Evolutionary conservation across 495 filamentous ascomycete species (phyloP), one percentile per base, ranked within the genome.

Genomic region (Saxophila tyrrhenica): DNA sequence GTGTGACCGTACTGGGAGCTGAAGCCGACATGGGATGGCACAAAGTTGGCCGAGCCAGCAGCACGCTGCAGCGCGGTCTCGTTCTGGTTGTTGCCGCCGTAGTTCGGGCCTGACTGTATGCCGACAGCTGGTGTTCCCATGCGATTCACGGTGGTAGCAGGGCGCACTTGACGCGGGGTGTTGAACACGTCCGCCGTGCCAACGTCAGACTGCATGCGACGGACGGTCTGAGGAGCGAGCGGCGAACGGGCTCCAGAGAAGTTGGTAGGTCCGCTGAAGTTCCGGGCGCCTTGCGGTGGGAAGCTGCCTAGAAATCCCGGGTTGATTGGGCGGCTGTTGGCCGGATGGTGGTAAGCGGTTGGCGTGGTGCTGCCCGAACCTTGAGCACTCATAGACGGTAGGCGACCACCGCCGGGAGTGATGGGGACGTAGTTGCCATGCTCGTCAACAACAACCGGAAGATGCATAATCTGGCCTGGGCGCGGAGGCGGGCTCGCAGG

Each of bases 371-470:
- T 7, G 29, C 29, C 29, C 13, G 29, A 13, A 7, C 7, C 5
- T 35, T 35, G 29, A 7, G 29, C 13, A 13, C 29, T 35, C 29
- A 35, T 35, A 7, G 29, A 7, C 29, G 29, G 29, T 7, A 35
- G 29, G 29, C 13, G 29, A 35, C 13, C 7, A 7, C 29, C 29
- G 7, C 41, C 16, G 7, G 41, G 41, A 44, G 41, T 44, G 41
- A 44, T 44, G 7, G 63, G 73, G 76, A 51, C 83, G 78, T 59
- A 80, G 83, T 48, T 48, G 21, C 45, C 45, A 10, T 25, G 21
- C 21, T 23, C 20, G 21, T 48, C 45, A 21, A 48, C 24, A 8
- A 24, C 7, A 5, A 25, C 23, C 25, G 45, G 41, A 44, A 17
- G 3, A n/a, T 44, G 41, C 41, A 21, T 17, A 48, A 48, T 25